These are phyloP conservation scores for Neonectria faginata DNA, from an alignment of 2,329 filamentous ascomycete genomes.

Conservation along the genomic window DNA sequence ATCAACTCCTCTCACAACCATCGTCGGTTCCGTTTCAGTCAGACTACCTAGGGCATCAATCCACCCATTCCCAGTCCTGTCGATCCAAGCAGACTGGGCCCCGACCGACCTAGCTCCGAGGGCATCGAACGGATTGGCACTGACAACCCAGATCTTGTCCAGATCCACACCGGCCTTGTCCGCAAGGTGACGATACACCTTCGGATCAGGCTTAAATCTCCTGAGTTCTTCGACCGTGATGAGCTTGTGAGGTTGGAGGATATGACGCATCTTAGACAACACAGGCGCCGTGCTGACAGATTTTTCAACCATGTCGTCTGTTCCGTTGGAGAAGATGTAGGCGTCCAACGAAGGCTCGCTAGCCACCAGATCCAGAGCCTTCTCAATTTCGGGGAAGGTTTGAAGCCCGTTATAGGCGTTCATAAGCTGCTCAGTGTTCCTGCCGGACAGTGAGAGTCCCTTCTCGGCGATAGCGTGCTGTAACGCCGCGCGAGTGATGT, in stretches of 20 bases:
- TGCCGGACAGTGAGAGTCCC: constrained; percentile 56
- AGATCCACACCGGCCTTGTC: constrained; percentile 60
- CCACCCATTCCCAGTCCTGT: constrained; percentile 73
- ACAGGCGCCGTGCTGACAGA: constrained; percentile 69
- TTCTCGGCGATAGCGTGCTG: constrained; percentile 72
- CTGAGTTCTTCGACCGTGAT: constrained; percentile 70
- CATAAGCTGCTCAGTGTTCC: constrained; percentile 66
- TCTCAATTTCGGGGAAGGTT: constrained; percentile 72
- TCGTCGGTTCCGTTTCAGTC: constrained; percentile 60
- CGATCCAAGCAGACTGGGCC: constrained; percentile 75
- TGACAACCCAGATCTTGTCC: constrained; percentile 74
- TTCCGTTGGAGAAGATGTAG: constrained; percentile 79
- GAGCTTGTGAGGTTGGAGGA: constrained; percentile 60
- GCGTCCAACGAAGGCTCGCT: constrained; percentile 57
- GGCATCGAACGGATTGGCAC: constrained; percentile 79
- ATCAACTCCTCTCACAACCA: constrained; percentile 67
- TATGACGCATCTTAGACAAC: constrained; percentile 58
- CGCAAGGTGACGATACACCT: constrained; percentile 71
- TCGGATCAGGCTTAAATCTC: constrained; percentile 74
- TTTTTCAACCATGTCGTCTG: constrained; percentile 69
- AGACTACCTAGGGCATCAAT: constrained; percentile 68
- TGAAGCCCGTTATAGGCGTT: constrained; percentile 72
- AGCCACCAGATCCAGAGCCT: constrained; percentile 62
- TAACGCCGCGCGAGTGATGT: constrained; percentile 72
- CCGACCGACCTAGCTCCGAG: constrained; percentile 72